Evolutionary conservation across 2,329 filamentous ascomycete species (phyloP).

Genomic region (Claviceps pazoutovae): DNA sequence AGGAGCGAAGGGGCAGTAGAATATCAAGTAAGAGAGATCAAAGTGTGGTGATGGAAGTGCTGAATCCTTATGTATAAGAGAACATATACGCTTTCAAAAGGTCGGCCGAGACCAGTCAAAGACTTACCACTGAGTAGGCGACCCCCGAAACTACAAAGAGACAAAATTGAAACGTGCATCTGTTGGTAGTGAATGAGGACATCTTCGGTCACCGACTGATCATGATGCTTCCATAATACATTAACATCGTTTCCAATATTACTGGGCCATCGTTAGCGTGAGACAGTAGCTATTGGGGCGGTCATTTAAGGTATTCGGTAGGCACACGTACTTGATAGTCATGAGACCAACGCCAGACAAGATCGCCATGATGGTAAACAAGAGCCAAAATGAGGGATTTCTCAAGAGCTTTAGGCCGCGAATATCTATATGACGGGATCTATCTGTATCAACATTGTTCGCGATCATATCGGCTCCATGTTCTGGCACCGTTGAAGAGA

Average conservation of each 20-base stretch:
- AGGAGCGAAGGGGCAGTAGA: not conserved
- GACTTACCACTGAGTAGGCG: slow-evolving; percentile 59
- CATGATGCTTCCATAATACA: slow-evolving; percentile 78
- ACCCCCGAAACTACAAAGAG: slow-evolving; percentile 71
- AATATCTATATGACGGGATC: slow-evolving; percentile 77
- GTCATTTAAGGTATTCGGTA: not conserved
- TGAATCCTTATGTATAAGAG: not conserved
- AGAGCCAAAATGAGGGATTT: slow-evolving; percentile 74
- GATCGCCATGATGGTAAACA: slow-evolving; percentile 79
- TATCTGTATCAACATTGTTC: slow-evolving; percentile 54
- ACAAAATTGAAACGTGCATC: slow-evolving; percentile 90
- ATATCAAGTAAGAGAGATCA: not conserved
- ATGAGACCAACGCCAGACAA: slow-evolving; percentile 87
- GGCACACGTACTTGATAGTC: slow-evolving; percentile 79
- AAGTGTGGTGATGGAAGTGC: not conserved
- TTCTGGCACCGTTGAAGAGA: slow-evolving; percentile 49
- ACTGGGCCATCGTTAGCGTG: slow-evolving; percentile 29
- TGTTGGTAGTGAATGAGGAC: slow-evolving; percentile 74
- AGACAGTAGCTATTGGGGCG: not conserved
- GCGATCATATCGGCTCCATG: slow-evolving; percentile 37
- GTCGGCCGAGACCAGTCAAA: not conserved
- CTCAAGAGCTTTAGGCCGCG: slow-evolving; percentile 64
- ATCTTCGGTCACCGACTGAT: slow-evolving; percentile 54
- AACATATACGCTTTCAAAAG: not conserved
- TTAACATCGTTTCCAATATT: slow-evolving; percentile 89